Conservation (phyloP, 2,329 filamentous ascomycete genomes). For the Magnaporthiopsis rhizophila region DNA sequence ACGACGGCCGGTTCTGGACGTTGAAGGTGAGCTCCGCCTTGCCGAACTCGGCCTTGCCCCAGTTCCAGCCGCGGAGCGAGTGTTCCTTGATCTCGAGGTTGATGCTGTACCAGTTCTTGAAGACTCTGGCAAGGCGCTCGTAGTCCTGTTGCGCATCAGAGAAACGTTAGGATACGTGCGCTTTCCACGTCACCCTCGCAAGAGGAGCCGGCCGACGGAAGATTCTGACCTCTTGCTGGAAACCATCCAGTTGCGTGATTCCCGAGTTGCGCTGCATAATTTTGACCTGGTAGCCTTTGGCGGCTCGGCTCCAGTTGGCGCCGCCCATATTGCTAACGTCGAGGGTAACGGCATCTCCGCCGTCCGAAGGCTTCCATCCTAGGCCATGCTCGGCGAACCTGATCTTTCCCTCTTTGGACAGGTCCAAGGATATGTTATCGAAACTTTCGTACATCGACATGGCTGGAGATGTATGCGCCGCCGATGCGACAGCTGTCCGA, state of each 20-base stretch:
- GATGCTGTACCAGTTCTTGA: slow-evolving; percentile 97
- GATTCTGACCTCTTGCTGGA: slow-evolving; percentile 63
- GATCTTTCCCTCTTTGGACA: slow-evolving; percentile 92
- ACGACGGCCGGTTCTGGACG: slow-evolving; percentile 91
- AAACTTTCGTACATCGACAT: slow-evolving; percentile 66
- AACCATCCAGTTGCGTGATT: slow-evolving; percentile 90
- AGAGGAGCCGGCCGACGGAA: slow-evolving; percentile 16
- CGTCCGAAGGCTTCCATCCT: slow-evolving; percentile 85
- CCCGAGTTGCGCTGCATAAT: slow-evolving; percentile 77
- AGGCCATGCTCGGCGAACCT: slow-evolving; percentile 90
- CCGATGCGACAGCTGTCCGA: neutral
- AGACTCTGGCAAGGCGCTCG: slow-evolving; percentile 82
- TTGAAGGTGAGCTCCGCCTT: slow-evolving; percentile 95
- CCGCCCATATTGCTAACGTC: slow-evolving; percentile 76
- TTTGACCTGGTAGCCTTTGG: slow-evolving; percentile 90
- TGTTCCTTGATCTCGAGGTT: slow-evolving; percentile 90
- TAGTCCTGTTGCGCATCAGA: slow-evolving; percentile 52
- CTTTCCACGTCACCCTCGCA: neutral
- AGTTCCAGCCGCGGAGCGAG: slow-evolving; percentile 94
- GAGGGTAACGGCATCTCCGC: slow-evolving; percentile 88
- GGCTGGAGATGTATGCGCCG: neutral
- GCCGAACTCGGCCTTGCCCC: slow-evolving; percentile 95
- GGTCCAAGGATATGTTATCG: slow-evolving; percentile 92
- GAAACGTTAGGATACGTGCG: slow-evolving; percentile 10
- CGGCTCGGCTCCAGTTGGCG: slow-evolving; percentile 90